These are phyloP conservation scores for Calcarisporium arbuscula DNA, from an alignment of 2,329 filamentous ascomycete species.

Conservation along the genomic window DNA sequence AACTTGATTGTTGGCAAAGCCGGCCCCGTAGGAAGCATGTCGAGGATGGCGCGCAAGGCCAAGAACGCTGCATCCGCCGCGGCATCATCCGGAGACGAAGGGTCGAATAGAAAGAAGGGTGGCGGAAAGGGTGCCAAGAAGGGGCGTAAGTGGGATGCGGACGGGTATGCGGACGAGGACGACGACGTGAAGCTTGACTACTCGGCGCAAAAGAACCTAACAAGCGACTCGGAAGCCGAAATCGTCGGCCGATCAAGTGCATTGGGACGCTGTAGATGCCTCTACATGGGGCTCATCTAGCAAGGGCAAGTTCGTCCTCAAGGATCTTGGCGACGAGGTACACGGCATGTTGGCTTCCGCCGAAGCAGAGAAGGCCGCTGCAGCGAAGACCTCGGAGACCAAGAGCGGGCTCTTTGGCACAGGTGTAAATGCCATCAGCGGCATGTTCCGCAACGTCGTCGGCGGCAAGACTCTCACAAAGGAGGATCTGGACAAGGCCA, in stretches of 20 bases:
- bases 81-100: slow-evolving; percentile 80
- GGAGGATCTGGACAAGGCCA: slow-evolving; percentile 81
- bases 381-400: slow-evolving; percentile 36
- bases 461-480: slow-evolving; percentile 90
- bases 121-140: slow-evolving; percentile 68
- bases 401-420: slow-evolving; percentile 67
- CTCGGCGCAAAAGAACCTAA: slow-evolving; percentile 56
- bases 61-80: slow-evolving; percentile 60
- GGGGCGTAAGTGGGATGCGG: slow-evolving; percentile 85
- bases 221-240: slow-evolving; percentile 47
- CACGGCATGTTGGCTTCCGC: slow-evolving; percentile 80
- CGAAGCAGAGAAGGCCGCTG: slow-evolving; percentile 54
- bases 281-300: slow-evolving; percentile 79
- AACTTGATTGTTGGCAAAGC: slow-evolving; percentile 64
- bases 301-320: slow-evolving; percentile 90
- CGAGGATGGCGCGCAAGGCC: slow-evolving; percentile 67
- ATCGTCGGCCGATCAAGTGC: slow-evolving; percentile 46
- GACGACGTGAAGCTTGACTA: slow-evolving; percentile 81
- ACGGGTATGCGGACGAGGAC: slow-evolving; percentile 80
- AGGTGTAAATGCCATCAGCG: slow-evolving; percentile 74
- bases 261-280: slow-evolving; percentile 68
- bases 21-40: slow-evolving; percentile 71
- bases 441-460: slow-evolving; percentile 89
- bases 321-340: slow-evolving; percentile 89
- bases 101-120: slow-evolving; percentile 48